phyloP scores from a whole-genome alignment of 2,329 filamentous ascomycete species.

The Colletotrichum phormii region DNA sequence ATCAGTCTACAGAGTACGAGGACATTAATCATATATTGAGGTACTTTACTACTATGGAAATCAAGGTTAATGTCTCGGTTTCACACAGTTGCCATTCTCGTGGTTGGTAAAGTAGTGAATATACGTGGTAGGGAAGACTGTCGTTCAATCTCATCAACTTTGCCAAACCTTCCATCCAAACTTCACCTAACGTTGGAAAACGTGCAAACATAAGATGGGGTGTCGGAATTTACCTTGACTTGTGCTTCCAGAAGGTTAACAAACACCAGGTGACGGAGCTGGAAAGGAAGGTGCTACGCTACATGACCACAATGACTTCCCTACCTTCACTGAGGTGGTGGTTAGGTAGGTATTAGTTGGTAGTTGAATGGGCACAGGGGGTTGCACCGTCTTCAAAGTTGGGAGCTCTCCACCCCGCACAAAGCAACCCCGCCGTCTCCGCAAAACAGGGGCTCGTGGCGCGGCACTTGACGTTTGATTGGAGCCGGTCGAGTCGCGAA shows the following conservation, averaged over 20 bases:
- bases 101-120: background rate
- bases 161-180: background rate
- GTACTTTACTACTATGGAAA: background rate
- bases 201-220: background rate
- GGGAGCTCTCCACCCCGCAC: conserved; percentile 20
- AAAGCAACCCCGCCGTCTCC: conserved; percentile 14
- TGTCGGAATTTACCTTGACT: background rate
- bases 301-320: too few relatives aligned
- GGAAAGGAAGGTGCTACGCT: background rate
- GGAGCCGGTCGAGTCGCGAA: background rate
- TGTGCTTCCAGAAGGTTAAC: background rate
- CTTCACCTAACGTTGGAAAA: background rate
- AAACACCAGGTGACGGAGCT: background rate
- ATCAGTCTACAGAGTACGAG: background rate
- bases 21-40: too few relatives aligned
- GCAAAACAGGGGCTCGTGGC: conserved; percentile 15
- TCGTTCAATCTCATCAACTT: background rate
- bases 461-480: conserved; percentile 31
- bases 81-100: background rate
- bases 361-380: background rate
- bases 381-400: background rate
- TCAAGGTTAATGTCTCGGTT: background rate
- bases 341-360: background rate
- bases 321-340: too few relatives aligned
- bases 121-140: background rate